Conservation (phyloP, 805 yeast species). For the Candida boidinii region DNA sequence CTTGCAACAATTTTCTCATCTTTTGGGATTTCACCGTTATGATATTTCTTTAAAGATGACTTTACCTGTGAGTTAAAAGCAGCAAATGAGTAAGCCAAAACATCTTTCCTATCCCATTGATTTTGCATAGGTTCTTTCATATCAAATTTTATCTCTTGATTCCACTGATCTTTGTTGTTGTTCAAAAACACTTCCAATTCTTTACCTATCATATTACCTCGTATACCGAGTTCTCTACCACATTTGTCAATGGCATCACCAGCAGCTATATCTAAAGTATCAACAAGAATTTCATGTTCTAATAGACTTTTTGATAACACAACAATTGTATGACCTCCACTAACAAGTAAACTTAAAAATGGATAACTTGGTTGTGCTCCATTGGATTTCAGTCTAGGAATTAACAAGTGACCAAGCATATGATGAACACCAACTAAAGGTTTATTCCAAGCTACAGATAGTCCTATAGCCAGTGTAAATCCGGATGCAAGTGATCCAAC, state of each 20-base stretch:
- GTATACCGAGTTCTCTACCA: constrained; percentile 74
- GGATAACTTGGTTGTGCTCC: constrained; percentile 48
- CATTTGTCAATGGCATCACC: constrained; percentile 94
- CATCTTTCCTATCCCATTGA: constrained; percentile 34
- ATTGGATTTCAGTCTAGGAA: constrained; percentile 43
- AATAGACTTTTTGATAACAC: constrained; percentile 54
- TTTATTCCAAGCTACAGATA: constrained; percentile 64
- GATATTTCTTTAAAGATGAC: constrained; percentile 17
- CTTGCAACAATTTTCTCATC: constrained; percentile 27
- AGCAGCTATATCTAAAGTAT: constrained; percentile 81
- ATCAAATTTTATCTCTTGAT: constrained; percentile 17
- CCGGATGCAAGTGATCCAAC: constrained; percentile 81
- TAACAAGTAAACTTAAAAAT: constrained; percentile 66
- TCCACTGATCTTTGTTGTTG: constrained; percentile 23
- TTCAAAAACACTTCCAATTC: constrained; percentile 58
- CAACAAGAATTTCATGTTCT: constrained; percentile 64
- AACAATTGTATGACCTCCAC: constrained; percentile 94
- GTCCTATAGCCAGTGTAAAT: constrained; percentile 76
- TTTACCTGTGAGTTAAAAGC: constrained; percentile 38
- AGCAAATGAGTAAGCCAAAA: constrained; percentile 65
- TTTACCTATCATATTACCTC: constrained; percentile 80
- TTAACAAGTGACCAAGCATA: constrained; percentile 85
- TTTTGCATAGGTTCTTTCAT: constrained; percentile 44
- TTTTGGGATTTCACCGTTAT: constrained; percentile 9
- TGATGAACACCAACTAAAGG: constrained; percentile 92